These are phyloP conservation scores for Plantago major DNA, from an alignment of 257 asterid species.

Conservation along the genomic window DNA sequence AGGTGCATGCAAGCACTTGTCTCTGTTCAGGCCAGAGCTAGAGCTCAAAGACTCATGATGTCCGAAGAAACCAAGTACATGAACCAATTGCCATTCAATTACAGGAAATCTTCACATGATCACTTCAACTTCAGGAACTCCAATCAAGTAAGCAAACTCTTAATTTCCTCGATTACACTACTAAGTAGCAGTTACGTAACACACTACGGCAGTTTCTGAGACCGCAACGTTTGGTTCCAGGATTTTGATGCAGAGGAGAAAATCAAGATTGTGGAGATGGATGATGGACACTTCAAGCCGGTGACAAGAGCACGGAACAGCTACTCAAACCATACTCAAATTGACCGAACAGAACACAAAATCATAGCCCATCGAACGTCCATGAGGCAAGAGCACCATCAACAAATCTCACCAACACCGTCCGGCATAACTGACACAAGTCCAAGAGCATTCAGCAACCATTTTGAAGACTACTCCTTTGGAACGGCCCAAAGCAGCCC, in stretches of 20 bases:
- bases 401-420: conserved; percentile 54
- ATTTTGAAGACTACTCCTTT: conserved; percentile 57
- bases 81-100: conserved; percentile 46
- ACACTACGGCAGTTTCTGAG: not conserved
- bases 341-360: conserved; percentile 36
- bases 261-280: conserved; percentile 95
- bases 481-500: conserved; percentile 83
- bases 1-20: conserved; percentile 91
- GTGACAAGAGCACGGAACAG: conserved; percentile 53
- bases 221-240: conserved; percentile 20
- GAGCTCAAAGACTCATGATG: conserved; percentile 65
- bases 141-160: conserved; percentile 38
- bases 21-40: conserved; percentile 71
- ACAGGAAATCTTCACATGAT: conserved; percentile 66
- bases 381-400: conserved; percentile 40
- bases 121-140: conserved; percentile 30
- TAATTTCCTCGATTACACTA: too few species aligned
- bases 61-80: conserved; percentile 41
- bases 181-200: too few species aligned
- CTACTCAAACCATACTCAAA: conserved; percentile 54
- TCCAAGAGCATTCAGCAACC: conserved; percentile 65
- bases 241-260: conserved; percentile 71
- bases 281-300: conserved; percentile 58
- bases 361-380: conserved; percentile 29
- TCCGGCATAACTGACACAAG: conserved; percentile 60